These are phyloP conservation scores for Fusarium sp. DNA, from an alignment of 2,329 filamentous ascomycete species.

Conservation along the genomic window DNA sequence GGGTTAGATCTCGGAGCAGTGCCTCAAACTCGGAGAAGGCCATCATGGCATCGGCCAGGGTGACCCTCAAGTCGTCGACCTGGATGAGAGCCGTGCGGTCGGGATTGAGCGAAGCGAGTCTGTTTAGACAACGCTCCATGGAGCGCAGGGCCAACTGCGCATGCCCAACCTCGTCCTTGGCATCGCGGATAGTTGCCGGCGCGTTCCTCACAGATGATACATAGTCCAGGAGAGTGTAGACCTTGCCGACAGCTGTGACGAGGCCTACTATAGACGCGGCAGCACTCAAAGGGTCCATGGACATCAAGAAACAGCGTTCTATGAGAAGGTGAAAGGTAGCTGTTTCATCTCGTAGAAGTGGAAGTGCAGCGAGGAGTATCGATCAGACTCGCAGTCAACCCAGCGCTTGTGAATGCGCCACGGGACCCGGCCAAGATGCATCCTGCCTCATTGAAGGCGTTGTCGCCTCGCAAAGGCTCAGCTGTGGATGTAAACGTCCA, in stretches of 20 bases:
- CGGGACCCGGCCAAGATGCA: not conserved
- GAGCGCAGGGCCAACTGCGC: not conserved
- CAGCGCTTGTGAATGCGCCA: not conserved
- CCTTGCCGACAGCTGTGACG: not conserved
- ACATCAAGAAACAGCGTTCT: not conserved
- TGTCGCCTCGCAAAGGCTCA: not conserved
- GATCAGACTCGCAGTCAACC: not conserved
- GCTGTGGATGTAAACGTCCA: not conserved
- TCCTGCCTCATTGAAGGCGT: not conserved
- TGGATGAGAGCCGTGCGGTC: constrained; percentile 2
- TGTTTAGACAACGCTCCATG: not conserved
- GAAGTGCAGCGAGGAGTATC: not conserved
- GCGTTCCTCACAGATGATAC: not conserved
- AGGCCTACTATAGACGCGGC: not conserved
- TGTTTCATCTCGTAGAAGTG: not conserved
- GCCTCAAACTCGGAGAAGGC: not conserved
- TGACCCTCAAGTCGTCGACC: constrained; percentile 4
- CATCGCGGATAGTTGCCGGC: not conserved
- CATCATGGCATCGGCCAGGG: constrained; percentile 4
- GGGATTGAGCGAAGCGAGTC: not conserved
- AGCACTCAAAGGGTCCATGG: not conserved
- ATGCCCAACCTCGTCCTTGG: not conserved
- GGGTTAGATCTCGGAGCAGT: not conserved
- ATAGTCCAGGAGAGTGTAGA: not conserved
- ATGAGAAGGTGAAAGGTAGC: not conserved